phyloP scores from a whole-genome alignment of 108 stramenopile genomes.

The Pseudonitzschia multiseries region DNA sequence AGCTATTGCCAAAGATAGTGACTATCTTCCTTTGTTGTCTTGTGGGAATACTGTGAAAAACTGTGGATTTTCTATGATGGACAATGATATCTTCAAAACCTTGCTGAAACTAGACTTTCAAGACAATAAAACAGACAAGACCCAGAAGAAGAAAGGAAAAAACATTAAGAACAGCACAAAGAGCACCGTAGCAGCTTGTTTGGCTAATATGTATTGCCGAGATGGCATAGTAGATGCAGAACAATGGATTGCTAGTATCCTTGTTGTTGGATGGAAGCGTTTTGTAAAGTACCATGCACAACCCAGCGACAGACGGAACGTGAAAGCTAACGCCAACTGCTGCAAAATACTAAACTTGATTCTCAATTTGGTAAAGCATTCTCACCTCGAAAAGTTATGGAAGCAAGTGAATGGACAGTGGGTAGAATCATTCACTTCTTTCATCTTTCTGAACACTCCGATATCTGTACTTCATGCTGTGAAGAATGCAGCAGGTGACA shows the following conservation, averaged over 20 bases:
- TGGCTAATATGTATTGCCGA: slow-evolving; percentile 19
- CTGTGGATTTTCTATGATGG: slow-evolving; percentile 22
- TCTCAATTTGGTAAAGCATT: slow-evolving; percentile 18
- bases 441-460: slow-evolving; percentile 14
- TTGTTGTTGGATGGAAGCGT: slow-evolving; percentile 31
- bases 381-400: slow-evolving; percentile 31
- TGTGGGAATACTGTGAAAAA: background rate
- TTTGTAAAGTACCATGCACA: slow-evolving; percentile 4
- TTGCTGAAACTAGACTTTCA: slow-evolving; percentile 17
- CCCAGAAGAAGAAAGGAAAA: background rate
- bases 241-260: slow-evolving; percentile 31
- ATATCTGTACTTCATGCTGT: background rate
- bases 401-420: slow-evolving; percentile 15
- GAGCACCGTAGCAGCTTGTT: slow-evolving; percentile 5
- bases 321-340: slow-evolving; percentile 3
- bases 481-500: background rate
- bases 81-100: slow-evolving; percentile 22
- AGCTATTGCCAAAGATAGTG: background rate
- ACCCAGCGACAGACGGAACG: background rate
- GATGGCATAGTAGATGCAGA: slow-evolving; percentile 28
- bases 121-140: background rate
- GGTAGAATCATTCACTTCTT: slow-evolving; percentile 31
- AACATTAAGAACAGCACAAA: background rate
- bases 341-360: slow-evolving; percentile 11
- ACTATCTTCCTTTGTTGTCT: slow-evolving; percentile 8